A percentile compares a stretch with the other conserved stretches of the same genome.
Evolutionary conservation across 2,329 filamentous ascomycete species (phyloP).

Genomic region (Colletotrichum siamense): DNA sequence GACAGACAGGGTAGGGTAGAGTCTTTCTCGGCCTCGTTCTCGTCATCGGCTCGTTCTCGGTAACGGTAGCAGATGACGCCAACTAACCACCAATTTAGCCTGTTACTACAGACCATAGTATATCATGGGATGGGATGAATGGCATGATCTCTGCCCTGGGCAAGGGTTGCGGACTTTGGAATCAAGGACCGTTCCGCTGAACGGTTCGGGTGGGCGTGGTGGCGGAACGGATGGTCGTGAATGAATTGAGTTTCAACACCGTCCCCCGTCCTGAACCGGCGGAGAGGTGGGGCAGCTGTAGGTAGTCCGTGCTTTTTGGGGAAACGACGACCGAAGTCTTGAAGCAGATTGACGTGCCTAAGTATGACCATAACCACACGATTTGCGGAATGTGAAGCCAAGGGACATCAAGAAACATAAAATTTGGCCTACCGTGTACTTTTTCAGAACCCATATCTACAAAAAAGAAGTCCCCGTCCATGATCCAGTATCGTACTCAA

Average conservation of each 20-base stretch:
- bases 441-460: background rate
- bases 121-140: background rate
- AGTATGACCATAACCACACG: background rate
- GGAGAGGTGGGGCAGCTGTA: background rate
- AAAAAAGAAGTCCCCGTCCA: background rate
- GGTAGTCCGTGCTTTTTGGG: background rate
- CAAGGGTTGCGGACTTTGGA: background rate
- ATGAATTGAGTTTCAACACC: background rate
- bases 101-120: background rate
- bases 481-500: background rate
- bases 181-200: background rate
- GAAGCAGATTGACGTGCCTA: too few species aligned
- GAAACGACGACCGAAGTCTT: too few species aligned
- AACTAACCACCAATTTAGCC: background rate
- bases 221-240: background rate
- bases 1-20: background rate
- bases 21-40: background rate
- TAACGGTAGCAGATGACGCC: background rate
- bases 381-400: too few species aligned
- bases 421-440: background rate
- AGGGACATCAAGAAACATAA: background rate
- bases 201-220: background rate
- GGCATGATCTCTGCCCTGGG: background rate
- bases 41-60: background rate
- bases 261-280: background rate